Base-by-base conservation (phyloP, 768 basidiomycete genomes). In the Clitopilus passeckerianus region DNA sequence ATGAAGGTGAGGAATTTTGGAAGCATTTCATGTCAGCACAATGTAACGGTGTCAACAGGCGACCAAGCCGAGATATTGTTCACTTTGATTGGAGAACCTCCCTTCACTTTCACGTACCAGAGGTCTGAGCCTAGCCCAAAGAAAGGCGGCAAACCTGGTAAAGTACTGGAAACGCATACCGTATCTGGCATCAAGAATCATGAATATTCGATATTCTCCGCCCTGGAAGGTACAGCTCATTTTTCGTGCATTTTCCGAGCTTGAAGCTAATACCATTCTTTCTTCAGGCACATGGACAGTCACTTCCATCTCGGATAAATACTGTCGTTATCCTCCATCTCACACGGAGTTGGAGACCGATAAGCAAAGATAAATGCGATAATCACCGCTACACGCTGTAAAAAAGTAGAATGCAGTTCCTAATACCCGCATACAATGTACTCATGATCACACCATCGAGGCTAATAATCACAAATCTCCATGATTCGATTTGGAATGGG, bases 91-190 rank as follows among this genome's bases (percentile, higher is more conserved):
- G 97, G 97, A 50, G 90, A 92, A 69, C 90, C 97, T 16, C 97
- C 97, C 0, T 99, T 98, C 75, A 89, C 95, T 0, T 98, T 99
- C 74, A 95, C 94, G 0, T 95, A 95, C 73, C 91, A 94, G 70
- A 84, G 93, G 53, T 82, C 91, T 1, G 92, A 93, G 71, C 80
- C 86, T 18, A 80, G 78, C 54, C 71, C 76, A 3, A 85, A 81
- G 74, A 90, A 90, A 69, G 87, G 88, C 30, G 81, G 82, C 54
- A 86, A 83, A 64, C 77, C 84, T 43, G 86, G 85, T 56, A 91
- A 89, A 67, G 85, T 95, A n/a, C 79, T 95, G 6, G 93, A 95
- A 72, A 92, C 92, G 16, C 93, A 95, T 67, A 95, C 93, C 0
- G 91, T 94, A 18, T 91, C 91, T 15, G 87, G 89, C 1, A 80